Base-by-base conservation (phyloP, 2,329 filamentous ascomycete species). In the Tolypocladium cylindrosporum region DNA sequence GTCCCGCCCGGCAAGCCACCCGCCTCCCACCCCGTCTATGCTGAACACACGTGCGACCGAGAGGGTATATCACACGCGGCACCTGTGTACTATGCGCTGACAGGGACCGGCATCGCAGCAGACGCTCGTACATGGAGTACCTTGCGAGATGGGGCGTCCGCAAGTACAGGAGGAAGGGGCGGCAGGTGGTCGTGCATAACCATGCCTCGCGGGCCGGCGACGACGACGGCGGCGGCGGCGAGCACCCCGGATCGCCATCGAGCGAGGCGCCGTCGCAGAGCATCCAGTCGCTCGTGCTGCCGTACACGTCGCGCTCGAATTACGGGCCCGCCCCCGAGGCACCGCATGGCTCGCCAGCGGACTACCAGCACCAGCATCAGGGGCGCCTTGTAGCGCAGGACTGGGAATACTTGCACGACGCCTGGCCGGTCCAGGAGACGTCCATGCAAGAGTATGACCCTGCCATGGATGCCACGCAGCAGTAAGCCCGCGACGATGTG, bases 51-150 rank as follows among this genome's bases (percentile, higher is more conserved):
- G 43, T n/a, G 43, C 24, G 24, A 5, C 19, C 21, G 14, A 24
- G 16, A 24, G 21, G 3, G 10, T 6, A 24, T 27, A 14, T 16
- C 8, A 27, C 27, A 16, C 3, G 13, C 24, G 42, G 42, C 24
- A 27, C 24, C 24, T 10, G 4, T 31, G 24, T 27, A 11, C 27
- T 31, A 9, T 48, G 21, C 16, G 10, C 52, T 54, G 52, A 40
- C 37, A 9, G 40, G 37, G 40, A 6, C 31, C 36, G 55, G 16
- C 34, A 41, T 5, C 31, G 41, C 36, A 71, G 69, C 19, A 72
- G 69, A n/a, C 75, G 79, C 55, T 77, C 78, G 3, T 81, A 80
- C 62, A 71, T 77, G 24, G 76, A 77, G n/a, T 71, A 75, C 42
- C 73, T 81, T 60, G 71, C 75, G 31, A 70, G 66, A 59, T 81